A percentile compares a stretch with the other conserved stretches of the same genome.
These are phyloP conservation scores for Fusarium sp. DNA, from an alignment of 2,329 filamentous ascomycete species.

Conservation along the genomic window DNA sequence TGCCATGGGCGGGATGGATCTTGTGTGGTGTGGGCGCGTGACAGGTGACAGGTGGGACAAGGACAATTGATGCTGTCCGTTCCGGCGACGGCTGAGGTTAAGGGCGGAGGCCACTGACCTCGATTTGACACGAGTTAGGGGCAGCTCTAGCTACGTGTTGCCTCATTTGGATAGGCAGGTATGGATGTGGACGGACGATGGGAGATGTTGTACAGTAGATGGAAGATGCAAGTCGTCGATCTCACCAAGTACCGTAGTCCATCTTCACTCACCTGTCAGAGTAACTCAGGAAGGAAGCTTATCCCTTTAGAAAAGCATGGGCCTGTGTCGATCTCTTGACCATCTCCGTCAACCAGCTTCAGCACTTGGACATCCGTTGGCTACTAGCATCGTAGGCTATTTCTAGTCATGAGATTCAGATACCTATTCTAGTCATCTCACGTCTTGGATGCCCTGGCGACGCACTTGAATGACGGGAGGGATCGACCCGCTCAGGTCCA, in stretches of 20 bases:
- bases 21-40: constrained; percentile 3
- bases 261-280: neutral
- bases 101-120: constrained; percentile 7
- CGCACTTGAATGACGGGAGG: constrained; percentile 6
- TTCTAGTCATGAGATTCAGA: neutral
- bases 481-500: constrained; percentile 26
- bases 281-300: neutral
- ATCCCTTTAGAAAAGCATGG: constrained; percentile 11
- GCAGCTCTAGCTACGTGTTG: neutral
- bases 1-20: neutral
- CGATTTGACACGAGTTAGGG: constrained; percentile 15
- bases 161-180: no score
- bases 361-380: constrained; percentile 7
- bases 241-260: neutral
- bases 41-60: constrained; percentile 19
- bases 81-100: neutral
- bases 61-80: neutral
- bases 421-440: neutral
- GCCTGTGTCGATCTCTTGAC: constrained; percentile 4
- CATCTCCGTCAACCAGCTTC: neutral
- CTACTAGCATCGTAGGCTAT: neutral
- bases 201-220: neutral
- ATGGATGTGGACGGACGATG: neutral
- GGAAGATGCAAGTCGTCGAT: constrained; percentile 17
- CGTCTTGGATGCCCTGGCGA: constrained; percentile 14